Base-by-base conservation (phyloP, 768 basidiomycete species). In the Solioccasus polychromus region DNA sequence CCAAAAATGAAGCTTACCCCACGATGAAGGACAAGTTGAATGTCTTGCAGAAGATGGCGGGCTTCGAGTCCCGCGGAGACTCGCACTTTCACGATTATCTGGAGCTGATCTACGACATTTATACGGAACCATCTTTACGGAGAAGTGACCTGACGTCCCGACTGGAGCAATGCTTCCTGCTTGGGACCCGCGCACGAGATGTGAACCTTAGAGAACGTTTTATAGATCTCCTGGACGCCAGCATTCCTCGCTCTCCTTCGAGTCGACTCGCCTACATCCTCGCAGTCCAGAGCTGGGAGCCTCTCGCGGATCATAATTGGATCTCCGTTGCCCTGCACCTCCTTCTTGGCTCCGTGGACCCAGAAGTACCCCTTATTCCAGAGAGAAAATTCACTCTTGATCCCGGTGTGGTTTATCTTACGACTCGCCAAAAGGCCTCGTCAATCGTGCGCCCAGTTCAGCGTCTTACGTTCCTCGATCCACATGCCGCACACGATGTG, bases 11-110 rank as follows among this genome's bases (percentile, higher is more conserved):
- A 45, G 75, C 83, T 2, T 88, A 88, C 61, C 94, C 94, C 7
- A 88, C 88, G 0, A 85, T 89, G 79, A 97, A 96, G 67, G 96
- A 99, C 70, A 98, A 97, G 66, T 86, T 94, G 3, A 85, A 77
- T 23, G 69, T 98, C 25, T 66, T 99, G 50, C 83, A 88, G 59
- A 91, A 89, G 62, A 94, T 99, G 92, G 76, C 79, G 6, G 71
- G 78, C 9, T 92, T 83, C 57, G 93, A 97, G 67, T 73, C 74
- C 19, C 82, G 88, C 25, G 84, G 82, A 29, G 88, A 93, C n/a
- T 54, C 71, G 4, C 74, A 98, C 4, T 91, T 88, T 64, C 79
- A 83, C 35, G 78, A 84, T 32, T 98, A 92, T 63, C 74, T 98
- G 55, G 83, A 88, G 51, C 75, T 98, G 48, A 87, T 99, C 45